A percentile compares a stretch with the other conserved stretches of the same genome.
These are phyloP conservation scores for Bacidia gigantensis DNA, from an alignment of 495 filamentous ascomycete species.

Conservation along the genomic window DNA sequence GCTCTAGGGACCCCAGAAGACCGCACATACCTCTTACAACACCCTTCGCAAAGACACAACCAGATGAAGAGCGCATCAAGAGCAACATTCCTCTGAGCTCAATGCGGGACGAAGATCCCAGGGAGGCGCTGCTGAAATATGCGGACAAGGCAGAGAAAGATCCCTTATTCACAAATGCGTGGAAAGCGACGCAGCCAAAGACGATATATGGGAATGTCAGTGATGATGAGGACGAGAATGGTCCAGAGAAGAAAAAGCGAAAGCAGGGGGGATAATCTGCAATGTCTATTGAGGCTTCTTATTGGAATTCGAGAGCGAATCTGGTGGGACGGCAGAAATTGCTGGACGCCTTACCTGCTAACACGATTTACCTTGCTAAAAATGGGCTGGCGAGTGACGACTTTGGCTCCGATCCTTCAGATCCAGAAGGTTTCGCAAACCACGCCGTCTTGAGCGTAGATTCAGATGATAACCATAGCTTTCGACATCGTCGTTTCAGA, in stretches of 20 bases:
- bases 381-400: no score
- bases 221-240: constrained; percentile 68
- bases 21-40: constrained; percentile 75
- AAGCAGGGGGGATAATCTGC: constrained; percentile 21
- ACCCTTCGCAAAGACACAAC: constrained; percentile 81
- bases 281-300: no score
- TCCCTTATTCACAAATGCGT: constrained; percentile 85
- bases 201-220: constrained; percentile 88
- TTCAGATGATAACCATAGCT: no score
- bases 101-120: constrained; percentile 96
- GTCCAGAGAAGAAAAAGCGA: constrained; percentile 52
- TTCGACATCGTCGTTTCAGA: background rate
- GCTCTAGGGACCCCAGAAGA: constrained; percentile 60
- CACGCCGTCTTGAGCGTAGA: no score
- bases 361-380: no score
- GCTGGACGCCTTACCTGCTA: no score
- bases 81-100: constrained; percentile 76
- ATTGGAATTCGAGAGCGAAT: no score
- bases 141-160: constrained; percentile 88
- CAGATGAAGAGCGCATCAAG: constrained; percentile 78
- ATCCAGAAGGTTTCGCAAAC: no score
- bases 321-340: no score
- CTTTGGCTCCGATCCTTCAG: no score
- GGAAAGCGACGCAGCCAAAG: constrained; percentile 82
- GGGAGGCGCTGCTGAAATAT: constrained; percentile 89